A percentile compares a stretch with the other conserved stretches of the same genome.
Conservation (phyloP, 2,329 filamentous ascomycete species). For the Penicillium griseofulvum region DNA sequence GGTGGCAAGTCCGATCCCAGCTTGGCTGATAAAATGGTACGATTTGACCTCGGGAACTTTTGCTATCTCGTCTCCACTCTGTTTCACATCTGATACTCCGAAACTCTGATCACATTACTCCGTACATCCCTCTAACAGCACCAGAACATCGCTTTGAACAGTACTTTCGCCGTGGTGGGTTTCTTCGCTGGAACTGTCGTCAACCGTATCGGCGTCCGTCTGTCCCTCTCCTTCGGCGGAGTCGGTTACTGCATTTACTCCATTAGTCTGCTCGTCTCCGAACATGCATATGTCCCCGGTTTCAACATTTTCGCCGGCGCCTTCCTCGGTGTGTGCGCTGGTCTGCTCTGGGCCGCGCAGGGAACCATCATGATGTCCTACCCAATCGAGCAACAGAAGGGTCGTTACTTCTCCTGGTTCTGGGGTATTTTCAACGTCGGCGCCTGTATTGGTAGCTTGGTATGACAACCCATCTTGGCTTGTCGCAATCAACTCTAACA, state of each 20-base stretch:
- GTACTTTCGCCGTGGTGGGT: conserved; percentile 63
- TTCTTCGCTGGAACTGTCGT: conserved; percentile 56
- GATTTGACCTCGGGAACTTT: background rate
- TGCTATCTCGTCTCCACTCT: background rate
- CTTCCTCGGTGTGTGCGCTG: conserved; percentile 48
- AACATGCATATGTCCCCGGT: conserved; percentile 45
- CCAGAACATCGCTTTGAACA: conserved; percentile 64
- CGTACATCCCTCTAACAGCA: background rate
- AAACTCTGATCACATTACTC: background rate
- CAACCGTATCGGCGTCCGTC: conserved; percentile 41
- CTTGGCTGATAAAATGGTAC: conserved; percentile 53
- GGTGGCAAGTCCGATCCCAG: conserved; percentile 53
- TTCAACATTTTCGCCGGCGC: conserved; percentile 50
- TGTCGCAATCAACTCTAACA: background rate
- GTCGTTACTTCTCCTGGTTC: conserved; percentile 82
- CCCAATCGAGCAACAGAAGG: conserved; percentile 73
- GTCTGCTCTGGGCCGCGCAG: conserved; percentile 49
- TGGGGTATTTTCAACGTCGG: conserved; percentile 94
- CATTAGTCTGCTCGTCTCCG: conserved; percentile 37
- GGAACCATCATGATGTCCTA: conserved; percentile 68
- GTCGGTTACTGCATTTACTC: conserved; percentile 47
- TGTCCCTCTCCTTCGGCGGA: conserved; percentile 43
- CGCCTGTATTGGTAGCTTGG: conserved; percentile 74
- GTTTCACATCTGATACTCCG: background rate
- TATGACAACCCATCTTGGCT: conserved; percentile 34